Evolutionary conservation across 2,329 filamentous ascomycete species (phyloP), one percentile per base, ranked within the genome.

Genomic region (Nectriaceae sp.): DNA sequence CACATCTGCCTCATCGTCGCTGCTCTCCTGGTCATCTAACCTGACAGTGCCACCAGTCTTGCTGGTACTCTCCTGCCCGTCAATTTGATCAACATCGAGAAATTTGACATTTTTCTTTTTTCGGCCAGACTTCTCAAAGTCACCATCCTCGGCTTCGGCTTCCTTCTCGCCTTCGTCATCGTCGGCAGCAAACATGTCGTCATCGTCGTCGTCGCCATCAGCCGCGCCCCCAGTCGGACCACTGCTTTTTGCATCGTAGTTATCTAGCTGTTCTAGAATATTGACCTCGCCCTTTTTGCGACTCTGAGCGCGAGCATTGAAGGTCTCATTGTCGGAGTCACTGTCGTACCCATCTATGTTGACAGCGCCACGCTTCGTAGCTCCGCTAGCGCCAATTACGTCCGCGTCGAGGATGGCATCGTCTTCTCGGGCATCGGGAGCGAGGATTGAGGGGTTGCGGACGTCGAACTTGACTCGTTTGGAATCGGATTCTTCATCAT

Each of bases 331-430:
- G 44, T 88, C 84, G 3, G 93, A 96, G 70, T 99, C 94, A 10
- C 88, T 94, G 60, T 97, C 93, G 72, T 97, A 99, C 42, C 94
- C 94, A 64, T 97, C 94, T 35, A 99, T 84, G 64, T 97, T 97
- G 46, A 99, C 89, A 0, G 93, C 94, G 58, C 93, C 93, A 54
- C 94, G 89, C 69, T 96, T 96, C 1, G 90, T 89, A 10, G 85
- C 83, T 2, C 83, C 83, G 16, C 83, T 79, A 2, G 86, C 88
- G 15, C 92, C 91, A 56, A 97, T 97, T 33, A 97, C 92, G 65
- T 97, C 94, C 19, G 92, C 90, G 42, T 96, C 90, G 8, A 99
- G 81, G 21, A 93, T 81, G 0, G 84, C 83, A 60, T 91, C 78
- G 19, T 72, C 84, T 55, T 88, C 88, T 2, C 82, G 80, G 2